A percentile compares a stretch with the other conserved stretches of the same genome.
phyloP scores from a whole-genome alignment of 371 early-diverging fungal genomes.

The Apophysomyces sp. region DNA sequence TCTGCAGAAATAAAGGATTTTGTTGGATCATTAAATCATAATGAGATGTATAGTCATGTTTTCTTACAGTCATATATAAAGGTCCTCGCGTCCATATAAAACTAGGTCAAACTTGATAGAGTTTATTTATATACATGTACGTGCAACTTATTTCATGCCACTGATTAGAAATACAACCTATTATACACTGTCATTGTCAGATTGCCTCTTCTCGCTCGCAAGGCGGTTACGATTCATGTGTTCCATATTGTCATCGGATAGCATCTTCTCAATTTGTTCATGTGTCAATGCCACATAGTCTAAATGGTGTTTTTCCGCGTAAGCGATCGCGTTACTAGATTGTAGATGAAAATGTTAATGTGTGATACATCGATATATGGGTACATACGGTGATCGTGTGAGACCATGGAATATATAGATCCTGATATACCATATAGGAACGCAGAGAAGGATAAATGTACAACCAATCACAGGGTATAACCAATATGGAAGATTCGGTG shows the following conservation, averaged over 20 bases:
- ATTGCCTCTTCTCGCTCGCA: too few species aligned
- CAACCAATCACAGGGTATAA: conserved; percentile 6
- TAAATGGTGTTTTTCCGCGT: not conserved
- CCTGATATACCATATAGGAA: conserved; percentile 11
- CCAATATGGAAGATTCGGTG: conserved; percentile 12
- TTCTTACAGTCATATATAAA: too few species aligned
- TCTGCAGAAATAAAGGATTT: too few species aligned
- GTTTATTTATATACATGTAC: too few species aligned
- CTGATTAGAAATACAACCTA: too few species aligned
- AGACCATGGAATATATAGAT: conserved; percentile 1
- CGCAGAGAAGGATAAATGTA: conserved; percentile 7
- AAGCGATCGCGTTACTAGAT: not conserved
- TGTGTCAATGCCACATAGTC: not conserved
- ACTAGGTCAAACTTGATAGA: too few species aligned
- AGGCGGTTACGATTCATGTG: not conserved
- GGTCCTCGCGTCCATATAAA: too few species aligned
- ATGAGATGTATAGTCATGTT: too few species aligned
- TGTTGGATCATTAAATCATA: too few species aligned
- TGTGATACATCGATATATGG: not conserved
- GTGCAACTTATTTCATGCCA: too few species aligned
- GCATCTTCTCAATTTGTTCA: conserved; percentile 5
- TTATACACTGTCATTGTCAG: too few species aligned
- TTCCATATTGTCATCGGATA: not conserved
- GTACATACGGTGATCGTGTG: conserved; percentile 6
- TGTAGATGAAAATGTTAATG: not conserved